Percentiles rank a stretch among this genome's conserved stretches.
Evolutionary conservation across 179 eudicot genomes (phyloP).

Genomic region (Spergularia azorica): DNA sequence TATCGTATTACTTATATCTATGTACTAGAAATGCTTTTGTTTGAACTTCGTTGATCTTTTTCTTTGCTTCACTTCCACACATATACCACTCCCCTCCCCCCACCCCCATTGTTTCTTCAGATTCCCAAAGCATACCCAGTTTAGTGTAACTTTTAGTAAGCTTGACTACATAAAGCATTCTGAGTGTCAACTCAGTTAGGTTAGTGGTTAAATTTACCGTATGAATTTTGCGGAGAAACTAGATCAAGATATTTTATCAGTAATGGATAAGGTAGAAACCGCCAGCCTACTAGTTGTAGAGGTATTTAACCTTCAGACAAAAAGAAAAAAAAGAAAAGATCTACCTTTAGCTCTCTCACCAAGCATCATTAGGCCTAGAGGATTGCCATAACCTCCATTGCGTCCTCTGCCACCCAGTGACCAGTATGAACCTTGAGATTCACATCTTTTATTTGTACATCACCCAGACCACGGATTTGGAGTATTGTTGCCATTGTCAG

Average conservation of each 20-base stretch:
- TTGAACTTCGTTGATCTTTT: too few species aligned
- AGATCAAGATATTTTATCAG: not conserved
- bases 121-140: not conserved
- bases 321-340: not conserved
- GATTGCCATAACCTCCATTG: not conserved
- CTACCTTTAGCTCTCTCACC: not conserved
- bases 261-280: not conserved
- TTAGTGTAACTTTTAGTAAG: not conserved
- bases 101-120: too few species aligned
- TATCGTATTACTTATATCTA: not conserved
- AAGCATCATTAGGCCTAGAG: not conserved
- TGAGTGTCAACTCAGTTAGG: not conserved
- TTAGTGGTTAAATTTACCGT: not conserved
- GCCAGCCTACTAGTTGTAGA: not conserved
- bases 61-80: not conserved
- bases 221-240: not conserved
- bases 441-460: too few species aligned
- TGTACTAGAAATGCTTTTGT: too few species aligned
- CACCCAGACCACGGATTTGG: too few species aligned
- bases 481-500: too few species aligned
- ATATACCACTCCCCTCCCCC: too few species aligned
- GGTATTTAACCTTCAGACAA: too few species aligned
- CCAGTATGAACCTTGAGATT: too few species aligned
- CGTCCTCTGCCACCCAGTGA: too few species aligned
- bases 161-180: not conserved